Evolutionary conservation across 73 alveolate species (phyloP), one percentile per base, ranked within the genome.

Genomic region (Paramecium sonneborni): DNA sequence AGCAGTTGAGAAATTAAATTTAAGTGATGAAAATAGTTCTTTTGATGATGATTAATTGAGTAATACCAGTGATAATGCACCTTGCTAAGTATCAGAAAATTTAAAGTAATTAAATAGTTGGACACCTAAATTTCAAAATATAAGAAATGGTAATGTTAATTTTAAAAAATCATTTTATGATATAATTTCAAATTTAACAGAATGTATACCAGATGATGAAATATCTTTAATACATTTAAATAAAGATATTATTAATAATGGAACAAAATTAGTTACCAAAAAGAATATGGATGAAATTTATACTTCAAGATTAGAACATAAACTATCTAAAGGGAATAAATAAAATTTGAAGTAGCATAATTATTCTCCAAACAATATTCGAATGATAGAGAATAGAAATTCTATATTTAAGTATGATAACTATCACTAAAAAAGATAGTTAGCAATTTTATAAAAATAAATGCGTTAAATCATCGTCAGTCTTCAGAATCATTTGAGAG

Each of bases 41-140:
- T 62, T 62, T 32, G 84, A 62, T 62, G 84, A 62, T 62, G 84
- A 62, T 62, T 26, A 62, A 26, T 23, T 62, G 84, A 62, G 84
- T 8, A 62, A 62, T 62, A 14, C 24, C 6, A 62, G 84, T 62
- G 84, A 62, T 62, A 62, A 62, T 62, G 84, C 28, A 30, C 84
- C 84, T 30, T 20, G 84, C 6, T 62, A 26, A 32, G 84, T 62
- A 30, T 62, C 84, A 11, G 84, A 62, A n/a, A 62, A 62, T 62
- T 62, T 62, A n/a, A 62, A 62, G 26, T 30, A 62, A 26, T 62
- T 62, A 30, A 62, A 62, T n/a, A 62, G 23, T 62, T 62, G 84
- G 84, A 62, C 34, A 14, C 84, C 84, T 62, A 62, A 62, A 62
- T 62, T 62, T 62, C 9, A 62, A n/a, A 62, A 24, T 26, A 15